These are phyloP conservation scores for Candida glaebosa DNA, from an alignment of 805 yeast species.

Conservation along the genomic window DNA sequence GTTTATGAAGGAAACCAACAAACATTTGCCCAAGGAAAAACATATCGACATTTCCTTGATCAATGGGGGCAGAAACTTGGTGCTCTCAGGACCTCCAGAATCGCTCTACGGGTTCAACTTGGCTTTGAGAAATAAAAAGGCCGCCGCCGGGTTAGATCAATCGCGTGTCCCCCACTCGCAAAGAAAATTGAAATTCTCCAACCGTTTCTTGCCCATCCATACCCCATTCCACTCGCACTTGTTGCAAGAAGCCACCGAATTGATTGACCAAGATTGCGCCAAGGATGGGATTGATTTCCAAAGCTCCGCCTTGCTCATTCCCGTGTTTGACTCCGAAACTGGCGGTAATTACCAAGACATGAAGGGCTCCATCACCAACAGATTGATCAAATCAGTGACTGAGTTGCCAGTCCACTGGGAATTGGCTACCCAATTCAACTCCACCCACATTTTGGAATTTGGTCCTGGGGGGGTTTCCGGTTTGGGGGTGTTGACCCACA, in stretches of 20 bases:
- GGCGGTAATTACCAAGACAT: conserved; percentile 72
- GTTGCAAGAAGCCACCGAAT: conserved; percentile 65
- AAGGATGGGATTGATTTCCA: conserved; percentile 56
- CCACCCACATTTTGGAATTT: conserved; percentile 91
- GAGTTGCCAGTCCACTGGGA: conserved; percentile 95
- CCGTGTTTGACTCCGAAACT: conserved; percentile 86
- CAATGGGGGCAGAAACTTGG: conserved; percentile 94
- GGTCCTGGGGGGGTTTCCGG: conserved; percentile 99
- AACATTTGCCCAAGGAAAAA: conserved; percentile 88
- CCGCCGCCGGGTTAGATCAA: conserved; percentile 92
- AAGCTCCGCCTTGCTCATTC: conserved; percentile 60
- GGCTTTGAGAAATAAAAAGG: conserved; percentile 89
- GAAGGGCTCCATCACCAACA: conserved; percentile 53
- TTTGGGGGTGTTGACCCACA: conserved; percentile 90
- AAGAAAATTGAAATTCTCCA: conserved; percentile 90
- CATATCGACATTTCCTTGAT: conserved; percentile 87
- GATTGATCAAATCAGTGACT: conserved; percentile 81
- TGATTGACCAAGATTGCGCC: conserved; percentile 61
- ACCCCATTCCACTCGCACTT: conserved; percentile 97
- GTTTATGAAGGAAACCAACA: conserved; percentile 82
- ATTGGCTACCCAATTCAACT: conserved; percentile 69
- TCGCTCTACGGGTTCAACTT: conserved; percentile 93
- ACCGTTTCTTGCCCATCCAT: conserved; percentile 90
- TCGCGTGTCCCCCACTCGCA: conserved; percentile 90
- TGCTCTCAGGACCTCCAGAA: conserved; percentile 97